These are phyloP conservation scores for Cladosporium sp. DNA, from an alignment of 2,329 filamentous ascomycete species.

Conservation along the genomic window DNA sequence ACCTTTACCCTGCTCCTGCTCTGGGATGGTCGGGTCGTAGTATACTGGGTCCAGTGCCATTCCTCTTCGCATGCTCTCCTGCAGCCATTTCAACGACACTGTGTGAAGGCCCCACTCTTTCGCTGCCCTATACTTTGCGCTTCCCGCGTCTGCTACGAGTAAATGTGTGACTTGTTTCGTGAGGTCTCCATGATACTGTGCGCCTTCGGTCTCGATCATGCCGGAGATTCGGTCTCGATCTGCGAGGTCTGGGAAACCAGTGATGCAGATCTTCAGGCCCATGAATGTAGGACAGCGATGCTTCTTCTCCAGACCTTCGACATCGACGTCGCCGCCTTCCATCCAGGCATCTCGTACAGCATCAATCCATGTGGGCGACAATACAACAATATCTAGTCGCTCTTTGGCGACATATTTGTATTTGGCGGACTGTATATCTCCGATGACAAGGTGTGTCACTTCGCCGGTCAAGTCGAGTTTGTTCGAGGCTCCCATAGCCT, in stretches of 20 bases:
- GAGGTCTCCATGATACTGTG: slow-evolving; percentile 81
- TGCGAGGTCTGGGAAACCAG: slow-evolving; percentile 62
- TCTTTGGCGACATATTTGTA: slow-evolving; percentile 93
- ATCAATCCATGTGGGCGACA: slow-evolving; percentile 80
- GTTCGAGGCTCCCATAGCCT: slow-evolving; percentile 81
- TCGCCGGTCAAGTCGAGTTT: slow-evolving; percentile 93
- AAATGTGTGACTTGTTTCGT: slow-evolving; percentile 84
- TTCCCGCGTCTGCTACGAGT: slow-evolving; percentile 68
- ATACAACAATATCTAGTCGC: slow-evolving; percentile 77
- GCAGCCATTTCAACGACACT: slow-evolving; percentile 80
- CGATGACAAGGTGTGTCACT: slow-evolving; percentile 90
- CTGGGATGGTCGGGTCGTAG: slow-evolving; percentile 71
- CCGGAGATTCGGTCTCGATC: slow-evolving; percentile 66
- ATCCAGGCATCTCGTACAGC: slow-evolving; percentile 78
- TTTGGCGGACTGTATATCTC: slow-evolving; percentile 83
- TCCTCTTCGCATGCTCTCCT: slow-evolving; percentile 75
- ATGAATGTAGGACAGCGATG: slow-evolving; percentile 62
- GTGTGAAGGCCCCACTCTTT: slow-evolving; percentile 74
- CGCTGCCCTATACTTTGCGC: slow-evolving; percentile 85
- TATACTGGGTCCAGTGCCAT: slow-evolving; percentile 86
- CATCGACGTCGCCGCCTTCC: slow-evolving; percentile 69
- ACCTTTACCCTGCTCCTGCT: slow-evolving; percentile 68
- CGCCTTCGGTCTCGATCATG: slow-evolving; percentile 57
- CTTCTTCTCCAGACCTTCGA: slow-evolving; percentile 62
- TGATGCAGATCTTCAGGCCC: slow-evolving; percentile 62